Evolutionary conservation across 768 basidiomycete species (phyloP).

Genomic region (Russula olivacea): DNA sequence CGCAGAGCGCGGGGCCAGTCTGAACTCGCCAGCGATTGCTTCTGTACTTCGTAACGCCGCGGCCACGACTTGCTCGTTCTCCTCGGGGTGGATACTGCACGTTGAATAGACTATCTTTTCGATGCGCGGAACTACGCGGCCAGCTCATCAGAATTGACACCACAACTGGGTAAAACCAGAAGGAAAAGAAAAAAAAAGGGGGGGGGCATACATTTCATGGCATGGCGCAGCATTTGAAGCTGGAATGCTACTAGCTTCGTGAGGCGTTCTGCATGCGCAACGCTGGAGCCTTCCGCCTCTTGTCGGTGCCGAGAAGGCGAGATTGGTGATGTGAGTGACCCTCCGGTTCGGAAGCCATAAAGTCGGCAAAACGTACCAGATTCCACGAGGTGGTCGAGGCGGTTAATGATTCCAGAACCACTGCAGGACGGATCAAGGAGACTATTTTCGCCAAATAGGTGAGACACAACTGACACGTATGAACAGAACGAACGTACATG

Average conservation of each 20-base stretch:
- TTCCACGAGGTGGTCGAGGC: slow-evolving; percentile 78
- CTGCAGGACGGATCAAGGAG: slow-evolving; percentile 96
- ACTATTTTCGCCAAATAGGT: slow-evolving; percentile 37
- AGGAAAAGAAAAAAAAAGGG: too few relatives aligned
- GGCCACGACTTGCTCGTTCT: slow-evolving; percentile 89
- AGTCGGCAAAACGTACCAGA: slow-evolving; percentile 43
- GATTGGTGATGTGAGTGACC: slow-evolving; percentile 3
- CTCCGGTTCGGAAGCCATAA: not conserved
- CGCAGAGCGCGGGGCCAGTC: slow-evolving; percentile 55
- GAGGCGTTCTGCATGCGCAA: slow-evolving; percentile 60
- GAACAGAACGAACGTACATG: slow-evolving; percentile 52
- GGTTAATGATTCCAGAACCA: slow-evolving; percentile 87
- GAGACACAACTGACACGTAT: slow-evolving; percentile 1
- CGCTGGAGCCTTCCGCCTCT: slow-evolving; percentile 49
- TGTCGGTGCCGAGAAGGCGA: slow-evolving; percentile 4
- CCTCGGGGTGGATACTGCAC: slow-evolving; percentile 86
- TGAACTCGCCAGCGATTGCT: slow-evolving; percentile 54
- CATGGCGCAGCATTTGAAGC: slow-evolving; percentile 84
- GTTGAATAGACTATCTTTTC: slow-evolving; percentile 91
- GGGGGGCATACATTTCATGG: slow-evolving; percentile 74
- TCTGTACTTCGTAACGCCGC: slow-evolving; percentile 67
- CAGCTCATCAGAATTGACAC: not conserved
- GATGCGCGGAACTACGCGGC: slow-evolving; percentile 60
- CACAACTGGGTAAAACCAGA: not conserved
- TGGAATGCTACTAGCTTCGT: slow-evolving; percentile 85